Evolutionary conservation across 352 stramenopile species (phyloP), one percentile per base, ranked within the genome.

Genomic region (Phytophthora quininea): DNA sequence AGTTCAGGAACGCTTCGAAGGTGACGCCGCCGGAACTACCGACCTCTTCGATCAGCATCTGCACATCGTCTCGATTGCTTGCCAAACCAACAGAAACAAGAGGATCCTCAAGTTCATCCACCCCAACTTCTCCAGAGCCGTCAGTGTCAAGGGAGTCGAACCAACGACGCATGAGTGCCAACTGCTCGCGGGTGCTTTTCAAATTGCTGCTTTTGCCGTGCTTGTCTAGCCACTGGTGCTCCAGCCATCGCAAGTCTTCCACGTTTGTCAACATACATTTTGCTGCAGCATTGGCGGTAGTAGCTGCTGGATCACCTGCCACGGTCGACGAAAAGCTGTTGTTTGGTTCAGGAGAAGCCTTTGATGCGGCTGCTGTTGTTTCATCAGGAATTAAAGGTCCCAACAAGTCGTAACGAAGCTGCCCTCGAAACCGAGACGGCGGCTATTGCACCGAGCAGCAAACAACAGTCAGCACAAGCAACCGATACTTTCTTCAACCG

Each of bases 81-180:
- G 89, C 90, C 27, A 97, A 76, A 1, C 90, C 90, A 11, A 96
- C 87, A 0, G 88, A 96, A n/a, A 97, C 82, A 12, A 97, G 76
- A n/a, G 90, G 90, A 35, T 96, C 87, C 40, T 93, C 87, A 9
- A 97, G 75, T 50, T 97, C 89, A 57, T 93, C 81, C 12, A 96
- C 54, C 3, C 88, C 87, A 19, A 96, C 86, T 49, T 91, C 86
- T 2, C 89, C 90, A 1, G 83, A 92, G 15, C 86, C 84, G 37
- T 96, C 90, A 1, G 80, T 60, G 58, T 97, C 90, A n/a, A 97
- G 75, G n/a, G 81, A 95, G 50, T 92, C 84, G 51, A 97, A 97
- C 90, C 90, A 97, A 32, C 77, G 83, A 3, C 83, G 65, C 68
- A 96, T 79, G 12, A 95, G 71, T 32, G 74, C 73, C 58, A 91